Evolutionary conservation across 2,329 filamentous ascomycete genomes (phyloP).

Genomic region (Niveomyces coronatus): DNA sequence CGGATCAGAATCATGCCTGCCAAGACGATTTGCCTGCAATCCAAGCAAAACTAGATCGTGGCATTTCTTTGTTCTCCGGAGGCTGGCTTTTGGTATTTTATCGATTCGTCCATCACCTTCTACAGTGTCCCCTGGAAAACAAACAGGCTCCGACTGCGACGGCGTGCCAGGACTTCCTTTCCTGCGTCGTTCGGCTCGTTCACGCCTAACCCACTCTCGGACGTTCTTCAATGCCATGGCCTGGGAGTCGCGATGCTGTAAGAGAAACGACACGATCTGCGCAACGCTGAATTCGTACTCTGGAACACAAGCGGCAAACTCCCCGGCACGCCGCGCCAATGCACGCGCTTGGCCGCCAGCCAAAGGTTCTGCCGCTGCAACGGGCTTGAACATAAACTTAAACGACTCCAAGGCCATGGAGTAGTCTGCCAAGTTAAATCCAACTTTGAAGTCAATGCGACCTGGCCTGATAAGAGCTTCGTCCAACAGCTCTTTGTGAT

Average conservation of each 20-base stretch:
- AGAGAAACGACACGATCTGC: constrained; percentile 3
- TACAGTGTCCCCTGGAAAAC: too few species aligned
- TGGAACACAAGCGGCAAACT: background rate
- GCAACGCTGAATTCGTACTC: background rate
- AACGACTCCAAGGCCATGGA: background rate
- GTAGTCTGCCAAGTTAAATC: background rate
- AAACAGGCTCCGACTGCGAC: too few species aligned
- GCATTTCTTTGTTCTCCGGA: too few species aligned
- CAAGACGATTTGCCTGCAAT: too few species aligned
- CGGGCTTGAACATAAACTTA: background rate
- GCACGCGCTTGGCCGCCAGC: background rate
- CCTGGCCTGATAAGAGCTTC: constrained; percentile 51
- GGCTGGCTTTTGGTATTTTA: too few species aligned
- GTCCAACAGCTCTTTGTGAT: constrained; percentile 52
- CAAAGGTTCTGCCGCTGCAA: background rate
- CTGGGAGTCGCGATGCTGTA: background rate
- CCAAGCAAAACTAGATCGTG: too few species aligned
- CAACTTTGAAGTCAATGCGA: constrained; percentile 48
- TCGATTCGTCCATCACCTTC: too few species aligned
- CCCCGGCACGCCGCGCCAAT: background rate
- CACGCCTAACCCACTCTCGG: background rate
- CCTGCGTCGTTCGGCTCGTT: too few species aligned
- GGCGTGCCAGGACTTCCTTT: too few species aligned
- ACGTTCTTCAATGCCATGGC: background rate
- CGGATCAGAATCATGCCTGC: too few species aligned